Evolutionary conservation across 1,139 yeast species (phyloP).

Genomic region (Kurtzmaniella quercitrusa): DNA sequence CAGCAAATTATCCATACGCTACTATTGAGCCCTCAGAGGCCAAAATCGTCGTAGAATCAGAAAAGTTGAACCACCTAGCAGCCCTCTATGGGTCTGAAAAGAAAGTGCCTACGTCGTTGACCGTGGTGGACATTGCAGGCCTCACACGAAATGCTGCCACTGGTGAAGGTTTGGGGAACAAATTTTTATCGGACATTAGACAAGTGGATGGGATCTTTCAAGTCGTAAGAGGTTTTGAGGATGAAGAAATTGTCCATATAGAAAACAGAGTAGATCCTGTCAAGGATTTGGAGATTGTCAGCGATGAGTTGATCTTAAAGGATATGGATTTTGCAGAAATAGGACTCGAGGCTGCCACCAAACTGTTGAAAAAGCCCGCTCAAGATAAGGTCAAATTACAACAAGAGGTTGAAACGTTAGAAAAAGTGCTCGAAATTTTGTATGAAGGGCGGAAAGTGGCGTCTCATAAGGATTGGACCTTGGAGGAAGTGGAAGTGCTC

Average conservation of each 20-base stretch:
- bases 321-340: slow-evolving; percentile 65
- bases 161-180: slow-evolving; percentile 78
- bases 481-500: slow-evolving; percentile 52
- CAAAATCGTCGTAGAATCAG: slow-evolving; percentile 52
- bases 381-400: slow-evolving; percentile 25
- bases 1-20: slow-evolving; percentile 79
- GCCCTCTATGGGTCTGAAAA: slow-evolving; percentile 47
- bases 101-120: slow-evolving; percentile 51
- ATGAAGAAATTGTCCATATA: slow-evolving; percentile 68
- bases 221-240: slow-evolving; percentile 61
- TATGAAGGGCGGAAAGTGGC: slow-evolving; percentile 57
- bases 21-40: slow-evolving; percentile 75
- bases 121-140: slow-evolving; percentile 72
- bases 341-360: slow-evolving; percentile 44
- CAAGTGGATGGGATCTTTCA: slow-evolving; percentile 74
- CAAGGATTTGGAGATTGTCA: slow-evolving; percentile 63
- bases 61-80: slow-evolving; percentile 40
- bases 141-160: slow-evolving; percentile 66
- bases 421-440: slow-evolving; percentile 44
- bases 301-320: slow-evolving; percentile 68
- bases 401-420: slow-evolving; percentile 43
- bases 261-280: slow-evolving; percentile 64
- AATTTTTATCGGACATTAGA: slow-evolving; percentile 65
- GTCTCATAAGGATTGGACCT: slow-evolving; percentile 40
- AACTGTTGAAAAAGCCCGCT: slow-evolving; percentile 38